Conservation (phyloP, 1,284 basidiomycete species). For the Phylloboletellus chloephorus region DNA sequence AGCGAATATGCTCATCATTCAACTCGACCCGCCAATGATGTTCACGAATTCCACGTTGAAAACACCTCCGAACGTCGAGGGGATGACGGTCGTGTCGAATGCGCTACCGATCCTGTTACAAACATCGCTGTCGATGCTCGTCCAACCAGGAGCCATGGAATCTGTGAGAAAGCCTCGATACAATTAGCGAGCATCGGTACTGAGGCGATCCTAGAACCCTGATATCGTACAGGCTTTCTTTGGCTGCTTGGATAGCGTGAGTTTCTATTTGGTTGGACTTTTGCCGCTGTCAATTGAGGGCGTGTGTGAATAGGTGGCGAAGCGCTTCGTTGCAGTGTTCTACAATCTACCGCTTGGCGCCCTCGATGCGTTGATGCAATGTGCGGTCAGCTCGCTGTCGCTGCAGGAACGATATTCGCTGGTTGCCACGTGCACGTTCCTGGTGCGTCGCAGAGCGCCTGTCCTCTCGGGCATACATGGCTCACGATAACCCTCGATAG, state of each 20-base stretch:
- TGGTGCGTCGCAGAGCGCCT: constrained; percentile 46
- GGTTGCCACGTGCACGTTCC: constrained; percentile 74
- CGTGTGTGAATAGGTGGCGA: constrained; percentile 48
- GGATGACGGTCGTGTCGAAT: constrained; percentile 43
- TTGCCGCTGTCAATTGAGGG: constrained; percentile 1
- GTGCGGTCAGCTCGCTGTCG: constrained; percentile 63
- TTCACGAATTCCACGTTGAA: constrained; percentile 41
- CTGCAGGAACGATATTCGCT: constrained; percentile 86
- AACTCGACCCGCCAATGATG: constrained; percentile 69
- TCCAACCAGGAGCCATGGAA: constrained; percentile 62
- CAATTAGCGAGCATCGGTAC: not conserved
- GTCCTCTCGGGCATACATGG: not conserved
- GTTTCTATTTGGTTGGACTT: constrained; percentile 18
- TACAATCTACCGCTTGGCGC: constrained; percentile 62
- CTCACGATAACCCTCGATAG: constrained; percentile 33
- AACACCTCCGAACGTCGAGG: constrained; percentile 37
- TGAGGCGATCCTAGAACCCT: constrained; percentile 55
- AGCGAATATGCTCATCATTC: constrained; percentile 70
- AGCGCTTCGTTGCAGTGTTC: constrained; percentile 68
- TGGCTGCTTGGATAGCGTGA: constrained; percentile 66
- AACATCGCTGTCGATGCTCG: constrained; percentile 53
- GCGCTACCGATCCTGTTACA: constrained; percentile 58
- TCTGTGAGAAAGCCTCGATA: constrained; percentile 42
- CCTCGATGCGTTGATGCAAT: constrained; percentile 68
- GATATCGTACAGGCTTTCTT: constrained; percentile 89